phyloP scores from a whole-genome alignment of 306 rosid species.

The Oemleria cerasiformis region DNA sequence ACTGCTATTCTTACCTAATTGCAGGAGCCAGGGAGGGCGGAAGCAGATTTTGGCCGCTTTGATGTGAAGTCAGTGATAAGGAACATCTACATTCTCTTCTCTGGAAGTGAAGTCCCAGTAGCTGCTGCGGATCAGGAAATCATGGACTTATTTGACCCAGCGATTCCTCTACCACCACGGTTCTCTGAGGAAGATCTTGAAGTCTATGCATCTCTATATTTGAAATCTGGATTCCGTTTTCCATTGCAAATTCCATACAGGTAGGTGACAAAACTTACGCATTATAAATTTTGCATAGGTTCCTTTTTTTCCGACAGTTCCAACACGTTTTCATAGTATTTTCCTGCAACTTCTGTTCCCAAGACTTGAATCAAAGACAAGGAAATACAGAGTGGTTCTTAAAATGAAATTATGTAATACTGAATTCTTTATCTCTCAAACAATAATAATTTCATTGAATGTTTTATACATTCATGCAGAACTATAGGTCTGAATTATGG shows the following conservation, averaged over 20 bases:
- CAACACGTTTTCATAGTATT: background rate
- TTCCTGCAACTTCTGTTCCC: background rate
- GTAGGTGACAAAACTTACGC: conserved; percentile 8
- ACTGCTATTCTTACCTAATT: background rate
- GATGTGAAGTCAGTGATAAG: conserved; percentile 49
- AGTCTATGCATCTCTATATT: conserved; percentile 50
- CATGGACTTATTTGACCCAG: conserved; percentile 59
- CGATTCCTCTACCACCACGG: conserved; percentile 53
- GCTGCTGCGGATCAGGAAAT: conserved; percentile 51
- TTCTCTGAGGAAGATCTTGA: conserved; percentile 55
- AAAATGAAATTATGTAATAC: no score
- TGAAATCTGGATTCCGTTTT: conserved; percentile 51
- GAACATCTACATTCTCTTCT: conserved; percentile 54
- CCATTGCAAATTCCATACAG: conserved; percentile 59
- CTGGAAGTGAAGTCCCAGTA: conserved; percentile 48
- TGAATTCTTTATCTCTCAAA: background rate
- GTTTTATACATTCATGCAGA: conserved; percentile 15
- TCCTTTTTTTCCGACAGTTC: background rate
- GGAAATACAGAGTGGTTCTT: background rate
- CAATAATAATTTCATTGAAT: background rate
- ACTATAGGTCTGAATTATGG: conserved; percentile 36
- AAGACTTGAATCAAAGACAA: background rate
- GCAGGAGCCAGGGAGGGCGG: conserved; percentile 55
- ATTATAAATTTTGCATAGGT: background rate
- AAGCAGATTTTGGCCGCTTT: conserved; percentile 55